Percentiles rank a stretch among this genome's conserved stretches.
Conservation (phyloP, 148 eudicot species). For the Fagopyrum homotropicum region DNA sequence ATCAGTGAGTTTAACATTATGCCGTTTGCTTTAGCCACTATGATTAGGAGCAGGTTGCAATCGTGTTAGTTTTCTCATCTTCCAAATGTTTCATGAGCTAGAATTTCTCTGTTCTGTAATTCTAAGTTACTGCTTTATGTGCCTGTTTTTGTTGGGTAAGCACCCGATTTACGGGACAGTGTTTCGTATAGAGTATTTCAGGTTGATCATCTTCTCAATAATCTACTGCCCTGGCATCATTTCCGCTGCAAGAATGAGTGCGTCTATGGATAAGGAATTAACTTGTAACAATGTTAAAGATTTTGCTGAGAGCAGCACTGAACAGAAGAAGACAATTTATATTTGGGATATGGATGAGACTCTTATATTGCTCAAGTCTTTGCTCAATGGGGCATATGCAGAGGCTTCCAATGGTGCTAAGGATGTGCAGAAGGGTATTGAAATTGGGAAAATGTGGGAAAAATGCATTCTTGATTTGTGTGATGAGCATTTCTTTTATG, state of each 20-base stretch:
- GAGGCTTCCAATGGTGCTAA: constrained; percentile 60
- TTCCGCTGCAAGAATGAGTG: constrained; percentile 24
- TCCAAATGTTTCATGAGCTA: neutral
- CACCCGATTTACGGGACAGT: neutral
- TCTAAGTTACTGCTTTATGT: neutral
- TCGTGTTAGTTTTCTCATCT: neutral
- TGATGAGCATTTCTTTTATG: constrained; percentile 77
- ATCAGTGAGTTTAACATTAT: neutral
- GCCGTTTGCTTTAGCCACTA: neutral
- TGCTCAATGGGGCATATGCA: constrained; percentile 69
- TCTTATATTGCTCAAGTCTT: constrained; percentile 84
- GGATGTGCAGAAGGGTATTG: constrained; percentile 66
- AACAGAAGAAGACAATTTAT: constrained; percentile 53
- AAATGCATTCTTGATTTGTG: constrained; percentile 69
- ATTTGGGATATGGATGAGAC: constrained; percentile 99
- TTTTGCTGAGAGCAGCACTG: constrained; percentile 16
- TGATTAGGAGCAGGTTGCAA: neutral
- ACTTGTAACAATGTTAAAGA: constrained; percentile 9
- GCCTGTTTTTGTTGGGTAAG: neutral
- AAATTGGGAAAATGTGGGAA: constrained; percentile 86
- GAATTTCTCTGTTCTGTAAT: neutral
- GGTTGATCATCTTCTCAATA: neutral
- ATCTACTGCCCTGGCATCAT: neutral
- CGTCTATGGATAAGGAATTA: constrained; percentile 12
- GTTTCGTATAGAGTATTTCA: constrained; percentile 5